Evolutionary conservation across 495 filamentous ascomycete genomes (phyloP), one percentile per base, ranked within the genome.

Genomic region (Pseudomonodictys pantanalensis): DNA sequence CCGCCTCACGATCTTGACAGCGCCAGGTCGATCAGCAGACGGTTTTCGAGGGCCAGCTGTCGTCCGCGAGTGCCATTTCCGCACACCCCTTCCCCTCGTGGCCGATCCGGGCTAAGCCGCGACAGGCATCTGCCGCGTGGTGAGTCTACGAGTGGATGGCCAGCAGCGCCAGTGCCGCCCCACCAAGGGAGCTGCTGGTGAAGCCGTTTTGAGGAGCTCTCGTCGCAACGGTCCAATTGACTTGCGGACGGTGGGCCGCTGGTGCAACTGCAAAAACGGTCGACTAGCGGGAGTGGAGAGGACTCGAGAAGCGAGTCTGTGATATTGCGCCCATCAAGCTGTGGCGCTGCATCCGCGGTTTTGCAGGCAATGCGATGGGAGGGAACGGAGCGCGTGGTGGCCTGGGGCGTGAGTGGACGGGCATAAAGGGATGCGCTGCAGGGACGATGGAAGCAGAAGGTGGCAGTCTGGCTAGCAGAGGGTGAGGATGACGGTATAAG

Each of bases 371-470:
- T 15, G 32, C 32, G 32, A 7, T 8, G 7, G 38, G 12, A 3
- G 12, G 15, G 38, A 12, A 15, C 15, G 3, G 4, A 18, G 38
- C 15, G 38, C 38, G 38, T 41, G 4, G 38, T 41, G 38, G 5
- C 15, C 15, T 41, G 38, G 5, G 32, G 32, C 15, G 32, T 35
- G 32, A 15, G 32, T 35, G 32, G 32, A 15, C 32, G 32, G 32
- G 52, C 32, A 52, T 60, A 32, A 49, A n/a, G n/a, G 54, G 56
- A 23, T 10, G 35, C 10, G 35, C 39, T 51, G 58, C 58, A 62
- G 58, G 58, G 58, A 52, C 58, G 52, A 48, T 62, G 43, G 51
- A 62, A 56, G 58, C 58, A 56, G 58, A 41, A 62, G 58, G 58
- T 56, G 58, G 38, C 29, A 35, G n/a, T 26, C 17, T n/a, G 15